Evolutionary conservation across 495 filamentous ascomycete genomes (phyloP), one percentile per base, ranked within the genome.

Genomic region (Collariella sp.): DNA sequence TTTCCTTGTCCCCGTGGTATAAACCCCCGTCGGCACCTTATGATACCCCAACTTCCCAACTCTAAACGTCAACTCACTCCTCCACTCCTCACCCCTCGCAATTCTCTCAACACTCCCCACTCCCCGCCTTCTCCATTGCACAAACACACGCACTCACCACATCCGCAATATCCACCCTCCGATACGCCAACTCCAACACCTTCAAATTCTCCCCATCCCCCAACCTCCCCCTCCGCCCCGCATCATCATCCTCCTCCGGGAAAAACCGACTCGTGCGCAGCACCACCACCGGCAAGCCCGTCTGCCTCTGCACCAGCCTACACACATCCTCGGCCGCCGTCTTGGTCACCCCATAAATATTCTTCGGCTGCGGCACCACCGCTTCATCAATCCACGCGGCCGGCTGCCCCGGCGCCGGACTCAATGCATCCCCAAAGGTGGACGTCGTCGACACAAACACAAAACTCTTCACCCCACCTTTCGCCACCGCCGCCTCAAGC

Each of bases 321-420:
- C 66, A 68, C 2, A 67, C 5, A 18, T 67, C 63, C 42, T 68
- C 66, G 10, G 66, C 66, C 1, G 57, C 58, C 15, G 41, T 31
- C 46, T 68, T 68, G 31, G 63, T 66, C 10, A 52, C 45, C 46
- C 66, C 66, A 52, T 68, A 68, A 38, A 68, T 62, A 44, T 68
- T 68, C 19, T 68, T 68, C 3, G 63, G 61, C 2, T 18, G 20
- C 24, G 55, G 56, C 1, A 22, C 38, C 7, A 62, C 58, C 1
- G 39, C n/a, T 42, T 68, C 66, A 46, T 59, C 48, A 46, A 68
- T 68, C 61, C 62, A 64, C 12, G 33, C 52, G 12, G 66, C 59
- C 7, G 61, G 63, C 2, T 29, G 5, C 26, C 61, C 61, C 0
- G 29, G 24, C 0, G 33, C 2, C 1, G 64, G 57, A n/a, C 26